These are phyloP conservation scores for Perkinsus marinus DNA, from an alignment of 169 alveolate genomes.

Conservation along the genomic window DNA sequence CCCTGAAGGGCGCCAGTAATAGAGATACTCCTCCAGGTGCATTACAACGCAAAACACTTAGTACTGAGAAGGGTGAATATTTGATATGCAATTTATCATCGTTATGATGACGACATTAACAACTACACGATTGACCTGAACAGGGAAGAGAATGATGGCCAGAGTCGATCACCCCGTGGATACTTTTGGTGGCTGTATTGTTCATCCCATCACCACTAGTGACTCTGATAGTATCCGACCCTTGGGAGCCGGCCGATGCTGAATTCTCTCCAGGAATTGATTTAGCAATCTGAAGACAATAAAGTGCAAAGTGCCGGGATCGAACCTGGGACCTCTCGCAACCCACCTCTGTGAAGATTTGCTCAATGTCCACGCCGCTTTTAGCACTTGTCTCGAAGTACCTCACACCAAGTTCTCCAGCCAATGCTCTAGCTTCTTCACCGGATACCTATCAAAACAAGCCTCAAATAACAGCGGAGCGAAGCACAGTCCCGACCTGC, in stretches of 20 bases:
- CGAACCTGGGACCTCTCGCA: neutral
- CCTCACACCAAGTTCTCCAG: slow-evolving; percentile 31
- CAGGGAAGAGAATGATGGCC: neutral
- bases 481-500: slow-evolving; percentile 6
- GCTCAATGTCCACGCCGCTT: slow-evolving; percentile 42
- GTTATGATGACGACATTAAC: neutral
- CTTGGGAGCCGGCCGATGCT: too few species aligned
- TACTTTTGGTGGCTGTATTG: neutral
- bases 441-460: slow-evolving; percentile 34
- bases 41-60: neutral
- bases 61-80: neutral
- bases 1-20: neutral
- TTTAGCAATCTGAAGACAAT: neutral
- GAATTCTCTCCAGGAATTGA: too few species aligned
- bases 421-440: slow-evolving; percentile 71
- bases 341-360: neutral
- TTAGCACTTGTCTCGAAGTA: slow-evolving; percentile 56
- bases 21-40: neutral
- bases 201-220: neutral
- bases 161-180: too few species aligned
- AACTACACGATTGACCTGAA: neutral
- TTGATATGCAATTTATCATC: neutral
- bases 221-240: neutral
- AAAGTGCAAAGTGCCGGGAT: neutral
- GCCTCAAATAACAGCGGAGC: neutral